A percentile compares a stretch with the other conserved stretches of the same genome.
Evolutionary conservation across 169 alveolate species (phyloP).

Genomic region (Eimeria falciformis): DNA sequence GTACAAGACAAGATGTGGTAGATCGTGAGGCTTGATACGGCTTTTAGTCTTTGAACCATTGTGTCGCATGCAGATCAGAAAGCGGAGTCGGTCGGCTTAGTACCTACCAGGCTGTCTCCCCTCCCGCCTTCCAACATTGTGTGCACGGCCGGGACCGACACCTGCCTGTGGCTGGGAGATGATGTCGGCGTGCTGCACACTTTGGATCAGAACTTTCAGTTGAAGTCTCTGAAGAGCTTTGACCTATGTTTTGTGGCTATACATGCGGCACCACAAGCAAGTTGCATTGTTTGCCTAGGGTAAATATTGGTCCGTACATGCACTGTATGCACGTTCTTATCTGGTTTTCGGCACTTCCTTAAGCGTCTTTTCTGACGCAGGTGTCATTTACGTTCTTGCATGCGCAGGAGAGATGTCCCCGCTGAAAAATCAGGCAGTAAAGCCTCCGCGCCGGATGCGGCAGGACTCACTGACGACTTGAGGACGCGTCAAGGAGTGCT

Average conservation of each 20-base stretch:
- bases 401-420: constrained; percentile 43
- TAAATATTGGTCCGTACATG: too few relatives aligned
- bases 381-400: not conserved
- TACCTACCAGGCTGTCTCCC: constrained; percentile 47
- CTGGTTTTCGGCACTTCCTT: not conserved
- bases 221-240: constrained; percentile 43
- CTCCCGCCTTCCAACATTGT: constrained; percentile 52
- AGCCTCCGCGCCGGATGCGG: constrained; percentile 7
- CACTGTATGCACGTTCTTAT: not conserved
- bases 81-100: not conserved
- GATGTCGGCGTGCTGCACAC: constrained; percentile 49
- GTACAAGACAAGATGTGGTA: not conserved
- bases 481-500: constrained; percentile 43
- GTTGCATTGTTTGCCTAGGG: constrained; percentile 73
- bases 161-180: constrained; percentile 72
- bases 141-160: constrained; percentile 66
- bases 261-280: constrained; percentile 47
- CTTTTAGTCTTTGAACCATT: not conserved
- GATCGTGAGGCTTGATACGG: not conserved
- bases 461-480: constrained; percentile 2
- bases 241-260: constrained; percentile 70
- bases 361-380: not conserved
- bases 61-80: not conserved
- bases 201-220: constrained; percentile 22
- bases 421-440: constrained; percentile 21